Conservation (phyloP, 2,329 filamentous ascomycete genomes). For the Fusarium coicis region DNA sequence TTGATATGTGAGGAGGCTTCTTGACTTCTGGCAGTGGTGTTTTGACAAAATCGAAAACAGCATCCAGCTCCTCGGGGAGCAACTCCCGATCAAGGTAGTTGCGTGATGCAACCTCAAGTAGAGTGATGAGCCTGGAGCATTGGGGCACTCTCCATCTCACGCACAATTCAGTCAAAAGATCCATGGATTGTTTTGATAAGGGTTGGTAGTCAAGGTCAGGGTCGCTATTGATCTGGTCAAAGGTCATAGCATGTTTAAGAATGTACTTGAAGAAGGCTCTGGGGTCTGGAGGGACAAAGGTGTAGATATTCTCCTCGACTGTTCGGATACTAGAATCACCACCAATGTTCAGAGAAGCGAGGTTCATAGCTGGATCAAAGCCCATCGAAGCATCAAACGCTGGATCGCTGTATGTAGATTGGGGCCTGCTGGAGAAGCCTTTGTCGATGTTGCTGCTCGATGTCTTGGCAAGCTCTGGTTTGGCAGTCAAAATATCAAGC, state of each 20-base stretch:
- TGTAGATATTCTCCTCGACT: constrained; percentile 77
- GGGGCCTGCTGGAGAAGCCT: constrained; percentile 63
- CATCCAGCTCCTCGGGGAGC: constrained; percentile 82
- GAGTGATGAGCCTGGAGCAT: constrained; percentile 80
- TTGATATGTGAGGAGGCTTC: constrained; percentile 66
- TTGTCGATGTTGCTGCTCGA: constrained; percentile 70
- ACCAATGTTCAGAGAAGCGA: constrained; percentile 72
- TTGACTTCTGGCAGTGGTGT: constrained; percentile 74
- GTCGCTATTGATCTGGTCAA: constrained; percentile 68
- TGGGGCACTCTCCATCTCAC: constrained; percentile 90
- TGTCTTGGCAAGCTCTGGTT: constrained; percentile 84
- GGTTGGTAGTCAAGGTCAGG: constrained; percentile 61
- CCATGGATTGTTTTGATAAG: constrained; percentile 81
- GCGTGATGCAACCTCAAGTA: constrained; percentile 85
- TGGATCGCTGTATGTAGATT: constrained; percentile 61
- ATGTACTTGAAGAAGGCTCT: constrained; percentile 86
- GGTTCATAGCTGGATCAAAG: constrained; percentile 75
- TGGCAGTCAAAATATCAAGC: constrained; percentile 86
- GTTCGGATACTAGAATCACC: constrained; percentile 63
- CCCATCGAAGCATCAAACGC: constrained; percentile 57
- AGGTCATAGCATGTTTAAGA: constrained; percentile 78
- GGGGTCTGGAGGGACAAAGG: constrained; percentile 88
- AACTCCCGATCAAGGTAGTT: constrained; percentile 89
- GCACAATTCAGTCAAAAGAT: constrained; percentile 86
- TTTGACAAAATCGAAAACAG: constrained; percentile 85